Evolutionary conservation across 2,329 filamentous ascomycete genomes (phyloP), one percentile per base, ranked within the genome.

Genomic region (Fusarium irregulare): DNA sequence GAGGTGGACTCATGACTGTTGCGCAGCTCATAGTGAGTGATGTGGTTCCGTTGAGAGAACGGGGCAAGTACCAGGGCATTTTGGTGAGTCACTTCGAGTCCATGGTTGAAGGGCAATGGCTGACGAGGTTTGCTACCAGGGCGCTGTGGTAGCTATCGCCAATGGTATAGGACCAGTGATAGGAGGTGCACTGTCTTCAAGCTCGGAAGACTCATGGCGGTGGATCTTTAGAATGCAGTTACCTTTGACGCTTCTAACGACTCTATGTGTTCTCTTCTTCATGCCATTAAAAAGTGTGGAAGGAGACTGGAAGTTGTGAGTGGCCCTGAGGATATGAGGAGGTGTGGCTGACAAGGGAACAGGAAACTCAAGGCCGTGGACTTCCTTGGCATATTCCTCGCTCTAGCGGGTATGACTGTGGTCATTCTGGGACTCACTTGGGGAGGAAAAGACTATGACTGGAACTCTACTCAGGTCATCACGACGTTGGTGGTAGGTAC

Each of bases 11-110:
- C 84, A 90, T 88, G 49, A 90, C 90, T 0, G 88, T 93, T 46
- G 88, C 90, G 11, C 88, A 86, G 56, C 90, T 94, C 40, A 81
- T 94, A 62, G 80, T 94, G 72, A 91, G 88, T 66, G 92, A 94
- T 77, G 84, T 93, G 14, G 86, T 94, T 2, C 86, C 91, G 0
- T 80, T 93, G 23, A 83, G 91, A 7, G 87, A 93, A 62, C 83
- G 92, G 59, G 92, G 92, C 1, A 86, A 91, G 20, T 94, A 91
- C 86, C 92, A 94, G 76, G 92, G 91, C 1, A 79, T 82, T 59
- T 58, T 85, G 66, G 86, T 82, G 62, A 60, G 76, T 59, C 4
- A 7, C 4, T 2, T 1, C 4, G 5, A 10, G 1, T 3, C 7
- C 3, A n/a, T 2, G 4, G 2, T 0, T 7, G 7, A 12, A 41